Percentiles rank a stretch among this genome's conserved stretches.
Conservation (phyloP, 257 asterid species). For the Rubia yunnanensis region DNA sequence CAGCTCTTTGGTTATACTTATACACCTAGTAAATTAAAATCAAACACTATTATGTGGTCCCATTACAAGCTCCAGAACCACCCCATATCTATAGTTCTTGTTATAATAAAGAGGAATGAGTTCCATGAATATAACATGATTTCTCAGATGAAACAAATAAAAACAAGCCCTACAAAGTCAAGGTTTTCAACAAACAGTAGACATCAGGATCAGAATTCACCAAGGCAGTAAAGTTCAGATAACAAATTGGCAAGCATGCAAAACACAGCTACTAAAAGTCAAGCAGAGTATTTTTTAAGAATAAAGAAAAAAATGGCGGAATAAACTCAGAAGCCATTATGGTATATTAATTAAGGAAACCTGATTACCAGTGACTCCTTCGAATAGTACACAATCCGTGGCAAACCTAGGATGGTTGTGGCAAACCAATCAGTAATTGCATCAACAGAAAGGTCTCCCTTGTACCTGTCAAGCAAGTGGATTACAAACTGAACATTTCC, state of each 20-base stretch:
- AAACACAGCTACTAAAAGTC: neutral
- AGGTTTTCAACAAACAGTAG: neutral
- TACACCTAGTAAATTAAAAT: neutral
- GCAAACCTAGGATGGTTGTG: conserved; percentile 57
- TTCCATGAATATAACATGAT: neutral
- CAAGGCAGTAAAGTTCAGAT: neutral
- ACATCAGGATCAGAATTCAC: neutral
- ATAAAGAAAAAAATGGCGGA: neutral
- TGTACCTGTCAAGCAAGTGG: conserved; percentile 45
- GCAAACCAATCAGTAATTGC: conserved; percentile 85
- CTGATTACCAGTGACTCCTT: conserved; percentile 83
- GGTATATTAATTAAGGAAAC: neutral
- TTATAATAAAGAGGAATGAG: neutral
- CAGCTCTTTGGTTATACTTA: neutral
- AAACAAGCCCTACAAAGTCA: neutral
- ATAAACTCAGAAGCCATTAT: neutral
- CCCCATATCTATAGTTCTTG: neutral
- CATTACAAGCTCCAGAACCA: neutral
- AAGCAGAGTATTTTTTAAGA: neutral
- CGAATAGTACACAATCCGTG: conserved; percentile 70
- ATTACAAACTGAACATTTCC: conserved; percentile 3
- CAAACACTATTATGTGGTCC: neutral
- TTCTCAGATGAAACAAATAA: neutral
- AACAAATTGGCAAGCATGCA: neutral
- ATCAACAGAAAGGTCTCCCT: conserved; percentile 76